Conservation (phyloP, 352 stramenopile genomes). For the Phytophthora podocarpi region DNA sequence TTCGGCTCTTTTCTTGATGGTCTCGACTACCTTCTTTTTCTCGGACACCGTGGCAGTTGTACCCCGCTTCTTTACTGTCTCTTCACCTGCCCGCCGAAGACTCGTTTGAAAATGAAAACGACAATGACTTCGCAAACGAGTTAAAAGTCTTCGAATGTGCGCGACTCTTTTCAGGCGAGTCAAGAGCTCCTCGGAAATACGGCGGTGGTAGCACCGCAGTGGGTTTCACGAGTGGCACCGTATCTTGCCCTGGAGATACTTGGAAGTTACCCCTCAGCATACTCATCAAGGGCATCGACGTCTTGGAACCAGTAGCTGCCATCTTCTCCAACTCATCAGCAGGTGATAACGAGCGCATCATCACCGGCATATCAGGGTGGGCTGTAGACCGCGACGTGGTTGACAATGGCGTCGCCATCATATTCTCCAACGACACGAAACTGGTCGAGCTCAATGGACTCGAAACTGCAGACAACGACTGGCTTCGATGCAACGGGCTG, state of each 20-base stretch:
- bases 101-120: slow-evolving; percentile 55
- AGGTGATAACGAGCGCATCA: slow-evolving; percentile 53
- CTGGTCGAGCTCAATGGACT: slow-evolving; percentile 36
- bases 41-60: background rate
- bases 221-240: slow-evolving; percentile 25
- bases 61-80: background rate
- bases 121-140: slow-evolving; percentile 76
- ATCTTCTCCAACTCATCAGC: slow-evolving; percentile 71
- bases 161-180: slow-evolving; percentile 70
- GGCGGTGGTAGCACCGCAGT: slow-evolving; percentile 57
- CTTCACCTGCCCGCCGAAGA: slow-evolving; percentile 28
- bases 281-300: slow-evolving; percentile 60
- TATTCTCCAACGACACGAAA: slow-evolving; percentile 43
- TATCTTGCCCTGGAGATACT: slow-evolving; percentile 33
- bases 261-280: slow-evolving; percentile 66
- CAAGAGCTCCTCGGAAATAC: slow-evolving; percentile 60
- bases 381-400: slow-evolving; percentile 30
- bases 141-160: slow-evolving; percentile 84
- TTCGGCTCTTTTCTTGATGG: slow-evolving; percentile 6
- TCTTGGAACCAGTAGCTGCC: slow-evolving; percentile 48
- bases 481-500: slow-evolving; percentile 48
- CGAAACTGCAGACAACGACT: slow-evolving; percentile 27
- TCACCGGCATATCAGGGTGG: slow-evolving; percentile 21
- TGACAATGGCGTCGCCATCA: slow-evolving; percentile 25
- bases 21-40: slow-evolving; percentile 5